Evolutionary conservation across 2,329 filamentous ascomycete species (phyloP).

Genomic region (Cladophialophora psammophila): DNA sequence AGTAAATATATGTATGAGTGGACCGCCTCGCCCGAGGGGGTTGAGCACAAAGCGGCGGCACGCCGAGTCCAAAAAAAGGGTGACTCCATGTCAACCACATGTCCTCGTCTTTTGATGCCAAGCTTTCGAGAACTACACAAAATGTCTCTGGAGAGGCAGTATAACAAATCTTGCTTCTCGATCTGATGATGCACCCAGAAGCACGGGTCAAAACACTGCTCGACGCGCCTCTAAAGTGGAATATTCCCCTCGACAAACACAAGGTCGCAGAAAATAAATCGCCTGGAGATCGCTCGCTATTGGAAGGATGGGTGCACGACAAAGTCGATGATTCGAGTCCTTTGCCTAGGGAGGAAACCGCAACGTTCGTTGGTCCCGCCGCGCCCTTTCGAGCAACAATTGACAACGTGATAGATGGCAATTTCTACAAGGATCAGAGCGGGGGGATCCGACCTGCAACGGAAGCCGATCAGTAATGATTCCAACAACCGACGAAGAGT

Average conservation of each 20-base stretch:
- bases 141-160: background rate
- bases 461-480: background rate
- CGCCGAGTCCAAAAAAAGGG: no score
- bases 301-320: conserved; percentile 4
- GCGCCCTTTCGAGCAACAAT: background rate
- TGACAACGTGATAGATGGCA: background rate
- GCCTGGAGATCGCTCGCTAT: background rate
- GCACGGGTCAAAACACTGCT: conserved; percentile 13
- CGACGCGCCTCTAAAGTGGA: conserved; percentile 5
- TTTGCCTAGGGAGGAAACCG: background rate
- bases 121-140: background rate
- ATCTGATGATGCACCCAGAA: background rate
- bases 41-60: no score
- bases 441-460: background rate
- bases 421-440: background rate
- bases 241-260: background rate
- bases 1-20: no score
- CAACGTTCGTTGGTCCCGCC: background rate
- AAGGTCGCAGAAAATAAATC: background rate
- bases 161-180: background rate
- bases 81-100: no score
- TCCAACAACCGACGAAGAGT: conserved; percentile 28
- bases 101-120: background rate
- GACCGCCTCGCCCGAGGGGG: no score
- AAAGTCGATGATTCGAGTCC: background rate